phyloP scores from a whole-genome alignment of 1,139 yeast genomes.

The Entelexis sorbosivorans region DNA sequence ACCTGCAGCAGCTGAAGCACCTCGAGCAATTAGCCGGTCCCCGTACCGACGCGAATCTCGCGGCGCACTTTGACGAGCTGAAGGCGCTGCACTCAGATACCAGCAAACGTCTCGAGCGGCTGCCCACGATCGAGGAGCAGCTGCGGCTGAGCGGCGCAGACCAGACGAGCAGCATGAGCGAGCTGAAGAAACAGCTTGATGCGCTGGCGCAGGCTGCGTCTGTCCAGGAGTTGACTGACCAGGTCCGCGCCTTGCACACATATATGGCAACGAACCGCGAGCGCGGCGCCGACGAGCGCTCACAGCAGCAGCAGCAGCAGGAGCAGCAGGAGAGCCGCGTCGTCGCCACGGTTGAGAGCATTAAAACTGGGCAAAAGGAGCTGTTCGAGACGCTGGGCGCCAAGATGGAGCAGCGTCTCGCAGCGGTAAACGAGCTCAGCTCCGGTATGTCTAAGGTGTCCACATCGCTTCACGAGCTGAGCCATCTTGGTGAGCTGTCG shows the following conservation, averaged over 20 bases:
- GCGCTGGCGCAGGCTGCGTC: neutral
- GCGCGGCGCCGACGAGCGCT: neutral
- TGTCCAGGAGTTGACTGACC: neutral
- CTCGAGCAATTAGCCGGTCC: neutral
- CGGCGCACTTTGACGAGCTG: neutral
- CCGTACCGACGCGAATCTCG: neutral
- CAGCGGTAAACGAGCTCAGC: neutral
- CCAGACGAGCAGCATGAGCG: neutral
- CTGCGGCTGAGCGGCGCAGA: neutral
- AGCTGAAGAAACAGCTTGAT: neutral
- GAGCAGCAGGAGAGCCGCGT: neutral
- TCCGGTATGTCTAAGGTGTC: neutral
- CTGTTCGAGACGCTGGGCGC: neutral
- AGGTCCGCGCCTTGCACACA: neutral
- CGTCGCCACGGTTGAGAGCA: neutral
- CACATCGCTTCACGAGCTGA: neutral
- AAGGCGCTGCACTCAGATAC: neutral
- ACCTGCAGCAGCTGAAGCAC: constrained; percentile 3
- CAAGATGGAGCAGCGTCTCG: neutral
- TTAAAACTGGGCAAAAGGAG: neutral
- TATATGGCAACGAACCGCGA: neutral
- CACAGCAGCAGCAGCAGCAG: too few relatives aligned
- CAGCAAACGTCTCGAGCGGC: neutral
- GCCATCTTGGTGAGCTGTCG: neutral
- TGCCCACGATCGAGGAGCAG: constrained; percentile 3